Conservation (phyloP, 306 rosid species). For the Alnus glutinosa region DNA sequence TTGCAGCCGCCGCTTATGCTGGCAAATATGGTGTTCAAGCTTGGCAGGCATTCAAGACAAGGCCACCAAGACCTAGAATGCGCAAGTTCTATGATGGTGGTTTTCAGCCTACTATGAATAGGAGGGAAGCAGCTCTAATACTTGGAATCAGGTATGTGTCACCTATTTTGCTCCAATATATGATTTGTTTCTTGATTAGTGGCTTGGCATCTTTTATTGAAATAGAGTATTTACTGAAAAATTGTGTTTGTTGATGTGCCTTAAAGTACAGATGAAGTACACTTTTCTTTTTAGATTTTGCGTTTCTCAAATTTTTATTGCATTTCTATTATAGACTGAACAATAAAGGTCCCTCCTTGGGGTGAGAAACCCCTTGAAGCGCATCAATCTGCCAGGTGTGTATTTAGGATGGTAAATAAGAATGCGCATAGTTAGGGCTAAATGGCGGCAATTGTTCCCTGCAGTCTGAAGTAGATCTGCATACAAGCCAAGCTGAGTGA, state of each 20-base stretch:
- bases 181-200: neutral
- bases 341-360: neutral
- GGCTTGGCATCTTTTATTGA: neutral
- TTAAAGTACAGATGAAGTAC: neutral
- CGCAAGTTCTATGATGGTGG: conserved; percentile 85
- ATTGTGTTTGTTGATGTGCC: neutral
- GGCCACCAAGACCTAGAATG: conserved; percentile 45
- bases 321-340: neutral
- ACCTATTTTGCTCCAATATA: neutral
- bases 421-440: neutral
- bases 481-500: neutral
- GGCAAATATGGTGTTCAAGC: conserved; percentile 69
- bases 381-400: neutral
- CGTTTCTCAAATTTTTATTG: neutral
- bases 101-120: conserved; percentile 68
- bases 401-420: neutral
- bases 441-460: neutral
- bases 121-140: conserved; percentile 79
- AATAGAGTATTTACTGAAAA: neutral
- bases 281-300: neutral
- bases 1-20: conserved; percentile 86
- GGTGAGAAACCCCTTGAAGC: neutral
- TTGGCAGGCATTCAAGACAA: conserved; percentile 81
- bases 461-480: conserved; percentile 1
- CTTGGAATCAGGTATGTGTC: conserved; percentile 69